Evolutionary conservation across 768 basidiomycete species (phyloP).

Genomic region (Sporobolomyces roseus): DNA sequence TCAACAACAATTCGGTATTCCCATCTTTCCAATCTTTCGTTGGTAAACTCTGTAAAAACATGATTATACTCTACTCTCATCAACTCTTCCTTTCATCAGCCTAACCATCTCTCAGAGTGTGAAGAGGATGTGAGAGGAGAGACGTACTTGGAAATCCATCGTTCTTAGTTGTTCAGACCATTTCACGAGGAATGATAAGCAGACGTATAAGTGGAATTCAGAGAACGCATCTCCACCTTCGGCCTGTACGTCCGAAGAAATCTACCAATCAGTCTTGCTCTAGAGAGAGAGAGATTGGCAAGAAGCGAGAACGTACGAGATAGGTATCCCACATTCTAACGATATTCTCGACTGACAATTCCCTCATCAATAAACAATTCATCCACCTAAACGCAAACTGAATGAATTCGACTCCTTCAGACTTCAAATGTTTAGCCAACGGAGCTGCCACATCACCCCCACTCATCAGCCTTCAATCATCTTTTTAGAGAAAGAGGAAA

Average conservation of each 20-base stretch:
- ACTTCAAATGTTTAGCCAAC: constrained; percentile 75
- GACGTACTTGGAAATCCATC: constrained; percentile 94
- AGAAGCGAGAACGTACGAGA: constrained; percentile 59
- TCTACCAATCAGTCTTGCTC: no score
- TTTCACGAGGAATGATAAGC: constrained; percentile 89
- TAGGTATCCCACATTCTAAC: constrained; percentile 99
- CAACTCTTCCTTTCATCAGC: not conserved
- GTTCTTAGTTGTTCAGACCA: constrained; percentile 89
- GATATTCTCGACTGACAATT: constrained; percentile 93
- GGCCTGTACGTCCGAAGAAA: constrained; percentile 56
- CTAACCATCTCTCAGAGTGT: constrained; percentile 5
- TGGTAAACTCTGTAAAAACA: constrained; percentile 90
- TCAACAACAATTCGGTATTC: constrained; percentile 89
- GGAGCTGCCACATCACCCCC: constrained; percentile 57
- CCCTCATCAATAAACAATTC: constrained; percentile 97
- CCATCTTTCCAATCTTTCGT: constrained; percentile 81
- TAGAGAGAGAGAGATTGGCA: not conserved
- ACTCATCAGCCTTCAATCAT: not conserved
- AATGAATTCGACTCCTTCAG: constrained; percentile 96
- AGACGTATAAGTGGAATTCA: constrained; percentile 97
- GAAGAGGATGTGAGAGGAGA: not conserved
- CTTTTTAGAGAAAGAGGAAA: not conserved
- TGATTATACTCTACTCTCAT: constrained; percentile 79
- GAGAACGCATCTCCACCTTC: constrained; percentile 98
- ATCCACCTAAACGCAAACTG: constrained; percentile 99